Evolutionary conservation across 2,329 filamentous ascomycete species (phyloP).

Genomic region (Leptographium wingfieldii): DNA sequence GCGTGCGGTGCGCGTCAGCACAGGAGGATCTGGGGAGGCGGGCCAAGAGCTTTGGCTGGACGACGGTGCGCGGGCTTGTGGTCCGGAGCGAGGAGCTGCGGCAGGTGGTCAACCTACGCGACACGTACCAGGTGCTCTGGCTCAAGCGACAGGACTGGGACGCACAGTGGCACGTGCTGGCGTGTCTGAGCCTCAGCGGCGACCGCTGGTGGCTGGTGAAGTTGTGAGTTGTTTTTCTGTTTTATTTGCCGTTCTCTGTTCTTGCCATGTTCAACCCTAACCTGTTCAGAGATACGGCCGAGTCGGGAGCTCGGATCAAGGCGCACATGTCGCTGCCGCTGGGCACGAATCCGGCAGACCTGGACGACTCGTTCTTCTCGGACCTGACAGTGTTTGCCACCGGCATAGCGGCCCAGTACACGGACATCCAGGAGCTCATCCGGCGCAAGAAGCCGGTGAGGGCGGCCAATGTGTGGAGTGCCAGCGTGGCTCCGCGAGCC

Average conservation of each 20-base stretch:
- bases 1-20: constrained; percentile 47
- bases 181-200: constrained; percentile 57
- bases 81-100: constrained; percentile 40
- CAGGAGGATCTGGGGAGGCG: constrained; percentile 49
- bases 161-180: constrained; percentile 57
- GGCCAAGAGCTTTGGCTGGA: constrained; percentile 55
- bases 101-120: constrained; percentile 48
- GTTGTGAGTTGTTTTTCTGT: constrained; percentile 39
- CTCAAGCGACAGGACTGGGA: constrained; percentile 63
- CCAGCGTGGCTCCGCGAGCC: constrained; percentile 27
- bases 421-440: constrained; percentile 36
- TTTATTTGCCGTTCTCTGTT: constrained; percentile 8
- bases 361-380: constrained; percentile 38
- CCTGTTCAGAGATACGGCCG: constrained; percentile 1
- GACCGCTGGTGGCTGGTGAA: constrained; percentile 71
- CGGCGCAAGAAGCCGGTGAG: constrained; percentile 28
- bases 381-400: constrained; percentile 37
- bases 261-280: neutral
- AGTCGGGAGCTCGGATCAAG: constrained; percentile 11
- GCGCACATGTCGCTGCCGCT: constrained; percentile 12
- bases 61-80: constrained; percentile 29
- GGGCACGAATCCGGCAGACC: constrained; percentile 26
- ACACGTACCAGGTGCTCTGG: constrained; percentile 52
- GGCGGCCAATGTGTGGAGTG: constrained; percentile 20
- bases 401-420: constrained; percentile 37